Base-by-base conservation (phyloP, 2,329 filamentous ascomycete species). In the Trichophyton simii region DNA sequence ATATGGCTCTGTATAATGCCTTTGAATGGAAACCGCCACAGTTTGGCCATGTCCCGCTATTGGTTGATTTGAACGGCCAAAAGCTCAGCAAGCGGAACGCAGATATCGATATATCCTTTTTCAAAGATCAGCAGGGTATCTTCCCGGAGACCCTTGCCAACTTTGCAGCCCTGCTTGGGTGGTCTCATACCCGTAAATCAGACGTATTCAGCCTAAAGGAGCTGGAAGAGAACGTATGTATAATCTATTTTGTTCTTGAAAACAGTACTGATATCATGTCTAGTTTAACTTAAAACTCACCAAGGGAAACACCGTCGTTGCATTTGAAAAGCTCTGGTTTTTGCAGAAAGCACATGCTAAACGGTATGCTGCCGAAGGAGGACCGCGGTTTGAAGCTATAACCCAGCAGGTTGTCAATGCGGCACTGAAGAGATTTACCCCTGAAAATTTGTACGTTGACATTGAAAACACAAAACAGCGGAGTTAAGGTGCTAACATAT, bases 71-170 rank as follows among this genome's bases (percentile, higher is more conserved):
- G 60, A 78, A 83, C n/a, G 80, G 83, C 36, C 84, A 86, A 68
- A 94, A 94, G 72, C 80, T 94, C 52, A 96, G 91, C 76, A 99
- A 99, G 76, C 84, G 94, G 44, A 87, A 90, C 81, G 80, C 80
- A 57, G 81, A 84, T 63, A 81, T 84, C 3, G 82, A 87, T 67
- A 79, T 87, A 34, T 73, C 77, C 3, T 77, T 77, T 13, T 84
- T 83, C 69, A 78, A 79, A 63, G 77, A 83, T 46, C 72, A 77
- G 25, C 75, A 81, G 65, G 84, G 82, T 25, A 78, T 86, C 54
- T 81, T 87, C 59, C 81, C 87, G 0, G 83, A 86, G 63, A 78
- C 82, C 0, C 71, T 89, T n/a, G 76, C 80, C 36, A 95, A 96
- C 71, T 97, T 95, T 77, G 84, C 91, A 6, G 87, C 89, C 0